phyloP scores from a whole-genome alignment of 441 rosid genomes.

The Euphorbia celastroides region DNA sequence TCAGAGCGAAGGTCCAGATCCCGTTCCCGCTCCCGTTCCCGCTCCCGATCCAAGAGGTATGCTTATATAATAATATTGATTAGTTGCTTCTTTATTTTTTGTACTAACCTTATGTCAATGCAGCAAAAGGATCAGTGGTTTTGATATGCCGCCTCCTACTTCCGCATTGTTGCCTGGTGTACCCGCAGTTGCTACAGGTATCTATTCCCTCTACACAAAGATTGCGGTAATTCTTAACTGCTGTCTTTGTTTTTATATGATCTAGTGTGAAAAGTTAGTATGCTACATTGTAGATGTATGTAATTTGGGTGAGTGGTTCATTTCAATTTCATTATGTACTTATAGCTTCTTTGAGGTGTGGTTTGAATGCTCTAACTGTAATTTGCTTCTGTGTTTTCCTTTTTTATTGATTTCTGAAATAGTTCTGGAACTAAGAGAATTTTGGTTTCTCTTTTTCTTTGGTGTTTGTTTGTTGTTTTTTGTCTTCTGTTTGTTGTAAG shows the following conservation, averaged over 20 bases:
- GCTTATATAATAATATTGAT: neutral
- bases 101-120: constrained; percentile 25
- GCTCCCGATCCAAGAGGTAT: constrained; percentile 78
- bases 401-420: too few species aligned
- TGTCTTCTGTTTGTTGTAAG: constrained; percentile 62
- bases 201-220: constrained; percentile 26
- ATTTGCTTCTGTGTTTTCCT: too few species aligned
- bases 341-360: too few species aligned
- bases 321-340: too few species aligned
- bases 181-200: constrained; percentile 55
- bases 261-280: constrained; percentile 59
- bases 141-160: constrained; percentile 93
- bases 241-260: constrained; percentile 47
- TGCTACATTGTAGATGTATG: constrained; percentile 53
- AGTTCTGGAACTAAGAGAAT: too few species aligned
- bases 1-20: constrained; percentile 79
- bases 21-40: constrained; percentile 66
- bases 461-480: constrained; percentile 73
- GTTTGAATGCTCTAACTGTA: too few species aligned
- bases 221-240: constrained; percentile 31
- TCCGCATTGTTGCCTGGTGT: constrained; percentile 69
- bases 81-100: neutral
- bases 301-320: constrained; percentile 90
- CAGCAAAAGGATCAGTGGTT: constrained; percentile 94
- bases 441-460: constrained; percentile 76